Percentiles rank a stretch among this genome's conserved stretches.
Conservation (phyloP, 768 basidiomycete species). For the Symmetrospora coprosmae region DNA sequence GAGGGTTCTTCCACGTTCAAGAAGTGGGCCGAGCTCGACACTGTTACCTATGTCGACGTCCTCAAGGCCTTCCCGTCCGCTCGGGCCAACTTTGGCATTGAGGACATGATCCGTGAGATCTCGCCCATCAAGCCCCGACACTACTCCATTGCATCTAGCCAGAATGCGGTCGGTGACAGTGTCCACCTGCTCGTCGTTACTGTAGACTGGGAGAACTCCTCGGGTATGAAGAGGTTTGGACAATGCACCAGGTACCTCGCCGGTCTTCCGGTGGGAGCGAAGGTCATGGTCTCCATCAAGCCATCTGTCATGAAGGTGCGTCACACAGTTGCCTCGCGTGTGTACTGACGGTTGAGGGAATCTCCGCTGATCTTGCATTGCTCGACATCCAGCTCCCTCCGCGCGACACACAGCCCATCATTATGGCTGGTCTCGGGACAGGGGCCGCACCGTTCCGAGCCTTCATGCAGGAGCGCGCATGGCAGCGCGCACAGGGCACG, state of each 20-base stretch:
- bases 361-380: background rate
- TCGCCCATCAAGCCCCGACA: constrained; percentile 94
- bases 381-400: constrained; percentile 73
- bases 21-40: constrained; percentile 86
- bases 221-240: constrained; percentile 59
- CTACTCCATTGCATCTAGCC: constrained; percentile 93
- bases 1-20: constrained; percentile 88
- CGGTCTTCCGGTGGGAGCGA: constrained; percentile 64
- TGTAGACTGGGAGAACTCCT: constrained; percentile 79
- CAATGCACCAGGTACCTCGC: constrained; percentile 95
- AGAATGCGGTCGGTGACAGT: constrained; percentile 83
- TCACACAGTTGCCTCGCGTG: background rate
- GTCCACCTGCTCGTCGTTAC: constrained; percentile 92
- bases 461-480: constrained; percentile 88
- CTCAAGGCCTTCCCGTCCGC: constrained; percentile 63
- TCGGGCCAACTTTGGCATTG: constrained; percentile 44
- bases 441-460: constrained; percentile 98
- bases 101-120: constrained; percentile 55
- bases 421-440: constrained; percentile 97
- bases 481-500: constrained; percentile 58
- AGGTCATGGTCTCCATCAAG: constrained; percentile 94
- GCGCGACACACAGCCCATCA: constrained; percentile 69
- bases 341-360: background rate
- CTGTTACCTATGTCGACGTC: constrained; percentile 80
- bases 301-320: constrained; percentile 96